These are phyloP conservation scores for Saturnispora mendoncae DNA, from an alignment of 805 yeast species.

Conservation along the genomic window DNA sequence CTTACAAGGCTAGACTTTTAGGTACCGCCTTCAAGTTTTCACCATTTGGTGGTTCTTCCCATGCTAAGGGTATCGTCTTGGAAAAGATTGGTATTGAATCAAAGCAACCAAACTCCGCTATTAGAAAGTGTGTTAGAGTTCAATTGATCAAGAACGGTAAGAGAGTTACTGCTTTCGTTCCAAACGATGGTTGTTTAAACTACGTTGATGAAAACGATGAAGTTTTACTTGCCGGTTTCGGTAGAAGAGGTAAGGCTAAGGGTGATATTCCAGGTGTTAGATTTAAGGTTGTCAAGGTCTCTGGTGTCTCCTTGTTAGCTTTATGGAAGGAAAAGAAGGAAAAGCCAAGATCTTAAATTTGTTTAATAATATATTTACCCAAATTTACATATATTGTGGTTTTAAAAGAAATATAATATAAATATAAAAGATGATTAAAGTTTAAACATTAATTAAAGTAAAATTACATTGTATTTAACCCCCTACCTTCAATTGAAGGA, in stretches of 20 bases:
- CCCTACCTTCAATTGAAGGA: conserved; percentile 72
- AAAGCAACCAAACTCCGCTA: conserved; percentile 99
- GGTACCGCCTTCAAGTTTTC: conserved; percentile 99
- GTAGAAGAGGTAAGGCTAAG: conserved; percentile 99
- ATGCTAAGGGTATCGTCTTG: conserved; percentile 99
- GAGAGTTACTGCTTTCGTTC: conserved; percentile 99
- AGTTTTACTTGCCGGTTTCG: conserved; percentile 99
- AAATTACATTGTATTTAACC: conserved; percentile 20
- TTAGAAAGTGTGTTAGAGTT: conserved; percentile 99
- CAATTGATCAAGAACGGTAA: conserved; percentile 99
- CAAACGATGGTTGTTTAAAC: conserved; percentile 99
- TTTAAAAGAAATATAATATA: conserved; percentile 3
- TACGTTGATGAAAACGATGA: conserved; percentile 99
- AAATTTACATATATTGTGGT: background rate
- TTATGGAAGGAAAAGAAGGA: conserved; percentile 99
- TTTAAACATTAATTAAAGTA: background rate
- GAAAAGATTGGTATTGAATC: conserved; percentile 99
- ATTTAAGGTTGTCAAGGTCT: conserved; percentile 99
- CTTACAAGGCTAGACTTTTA: conserved; percentile 96
- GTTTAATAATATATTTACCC: conserved; percentile 13
- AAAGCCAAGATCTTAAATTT: conserved; percentile 94
- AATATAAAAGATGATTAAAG: conserved; percentile 1
- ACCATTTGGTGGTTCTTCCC: conserved; percentile 99
- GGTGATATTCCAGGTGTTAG: conserved; percentile 99
- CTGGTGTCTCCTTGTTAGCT: conserved; percentile 99